Base-by-base conservation (phyloP, 805 yeast genomes). In the Wickerhamomyces queroliae region DNA sequence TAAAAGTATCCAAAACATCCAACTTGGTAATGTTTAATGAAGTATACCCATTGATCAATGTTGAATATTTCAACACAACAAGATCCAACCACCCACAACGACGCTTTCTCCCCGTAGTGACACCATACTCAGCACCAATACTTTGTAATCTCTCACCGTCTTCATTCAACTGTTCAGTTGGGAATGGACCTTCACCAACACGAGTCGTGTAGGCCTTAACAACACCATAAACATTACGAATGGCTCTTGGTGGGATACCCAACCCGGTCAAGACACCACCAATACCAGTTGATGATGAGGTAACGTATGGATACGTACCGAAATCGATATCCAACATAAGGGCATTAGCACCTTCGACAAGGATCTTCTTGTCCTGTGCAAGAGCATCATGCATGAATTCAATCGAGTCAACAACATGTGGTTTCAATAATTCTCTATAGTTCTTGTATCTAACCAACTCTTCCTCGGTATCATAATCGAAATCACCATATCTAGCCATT, bases 121-220 rank as follows among this genome's bases (percentile, higher is more conserved):
- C 99, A 66, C 99, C 99, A 56, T 61, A 86, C 67, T 93, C 99
- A 42, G 90, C 95, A 56, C 99, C 99, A 47, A 93, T 86, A 33
- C 72, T 66, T 64, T 93, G 99, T 59, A 93, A 72, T 49, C 78
- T 77, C 55, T 85, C 95, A 58, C 99, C 99, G 35, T 70, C 78
- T 27, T 68, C 80, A 63, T 91, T 89, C 60, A 90, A 75, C 63
- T 90, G 98, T 67, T 93, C 99, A 41, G 98, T 83, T 46, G 99
- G 97, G 84, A 93, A 93, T 24, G 99, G 99, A 49, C 99, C 99
- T 61, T 90, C 98, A 55, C 99, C 99, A 40, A 93, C 99, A 67
- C 99, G 81, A 27, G 99, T 93, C 34, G 99, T 93, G 68, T 93
- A 93, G 31, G 98, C 98, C 72, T 93, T 93, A 35, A 91, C 98